Percentiles rank a stretch among this genome's conserved stretches.
phyloP scores from a whole-genome alignment of 2,329 filamentous ascomycete species.

The Pyrenophora teres region DNA sequence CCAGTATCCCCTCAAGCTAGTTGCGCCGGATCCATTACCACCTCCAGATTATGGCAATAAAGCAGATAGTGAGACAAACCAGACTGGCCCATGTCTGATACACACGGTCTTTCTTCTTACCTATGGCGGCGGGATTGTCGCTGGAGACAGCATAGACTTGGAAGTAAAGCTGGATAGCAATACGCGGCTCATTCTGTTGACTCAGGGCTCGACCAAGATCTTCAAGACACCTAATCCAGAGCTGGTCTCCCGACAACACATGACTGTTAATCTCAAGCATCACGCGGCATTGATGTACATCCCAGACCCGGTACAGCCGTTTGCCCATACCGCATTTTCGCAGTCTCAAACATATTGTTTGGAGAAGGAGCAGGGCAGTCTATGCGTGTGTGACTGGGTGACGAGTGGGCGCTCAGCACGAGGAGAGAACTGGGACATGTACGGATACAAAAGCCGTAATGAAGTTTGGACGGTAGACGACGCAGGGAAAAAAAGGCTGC shows the following conservation, averaged over 20 bases:
- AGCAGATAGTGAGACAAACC: neutral
- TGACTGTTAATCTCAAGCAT: conserved; percentile 55
- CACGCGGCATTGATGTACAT: conserved; percentile 66
- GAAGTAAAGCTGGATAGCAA: conserved; percentile 66
- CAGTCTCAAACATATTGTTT: conserved; percentile 78
- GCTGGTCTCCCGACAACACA: conserved; percentile 53
- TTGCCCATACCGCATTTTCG: conserved; percentile 79
- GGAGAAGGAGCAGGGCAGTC: conserved; percentile 55
- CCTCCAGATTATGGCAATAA: conserved; percentile 51
- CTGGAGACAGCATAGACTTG: conserved; percentile 80
- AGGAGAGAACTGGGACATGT: conserved; percentile 87
- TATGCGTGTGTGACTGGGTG: conserved; percentile 94
- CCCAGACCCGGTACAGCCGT: conserved; percentile 93
- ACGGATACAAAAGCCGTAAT: conserved; percentile 79
- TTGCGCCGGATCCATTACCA: conserved; percentile 73
- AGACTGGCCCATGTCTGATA: conserved; percentile 57
- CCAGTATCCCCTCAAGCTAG: conserved; percentile 93
- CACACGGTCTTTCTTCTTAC: conserved; percentile 85
- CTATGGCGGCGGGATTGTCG: conserved; percentile 91
- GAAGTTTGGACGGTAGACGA: conserved; percentile 71
- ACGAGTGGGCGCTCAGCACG: conserved; percentile 82
- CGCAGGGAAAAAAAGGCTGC: conserved; percentile 59
- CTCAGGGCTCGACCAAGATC: conserved; percentile 88
- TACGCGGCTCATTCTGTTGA: conserved; percentile 66
- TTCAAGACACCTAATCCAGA: conserved; percentile 73